Conservation (phyloP, 2,329 filamentous ascomycete genomes). For the Aspergillus japonicus region DNA sequence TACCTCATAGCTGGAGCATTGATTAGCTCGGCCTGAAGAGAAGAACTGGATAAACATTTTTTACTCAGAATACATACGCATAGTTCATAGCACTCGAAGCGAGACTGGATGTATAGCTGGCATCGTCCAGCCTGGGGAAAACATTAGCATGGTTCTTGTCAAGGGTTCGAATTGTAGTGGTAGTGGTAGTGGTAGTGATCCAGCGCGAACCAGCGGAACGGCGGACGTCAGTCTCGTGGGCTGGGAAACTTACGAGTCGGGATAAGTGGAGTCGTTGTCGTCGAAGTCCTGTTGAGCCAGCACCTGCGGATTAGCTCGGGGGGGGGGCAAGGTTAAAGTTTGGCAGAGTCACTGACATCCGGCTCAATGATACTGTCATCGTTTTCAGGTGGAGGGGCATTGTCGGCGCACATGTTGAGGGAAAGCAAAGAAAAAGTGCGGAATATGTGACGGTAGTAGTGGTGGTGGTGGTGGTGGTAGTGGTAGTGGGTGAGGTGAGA, state of each 20-base stretch:
- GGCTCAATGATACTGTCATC: neutral
- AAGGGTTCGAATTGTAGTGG: too few relatives aligned
- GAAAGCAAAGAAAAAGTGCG: neutral
- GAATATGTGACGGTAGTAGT: neutral
- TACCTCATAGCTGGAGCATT: slow-evolving; percentile 33
- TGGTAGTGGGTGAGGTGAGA: neutral
- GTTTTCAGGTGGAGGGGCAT: neutral
- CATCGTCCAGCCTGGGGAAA: slow-evolving; percentile 21
- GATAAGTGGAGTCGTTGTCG: slow-evolving; percentile 29
- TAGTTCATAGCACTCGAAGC: slow-evolving; percentile 33
- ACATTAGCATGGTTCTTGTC: too few relatives aligned
- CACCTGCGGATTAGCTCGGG: neutral
- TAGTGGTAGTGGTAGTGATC: neutral
- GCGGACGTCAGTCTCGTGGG: neutral
- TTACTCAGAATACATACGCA: slow-evolving; percentile 21
- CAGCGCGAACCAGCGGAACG: slow-evolving; percentile 5
- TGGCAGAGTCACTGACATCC: neutral
- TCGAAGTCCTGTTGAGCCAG: slow-evolving; percentile 17
- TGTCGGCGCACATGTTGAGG: slow-evolving; percentile 1
- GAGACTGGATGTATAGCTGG: slow-evolving; percentile 32
- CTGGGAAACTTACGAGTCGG: slow-evolving; percentile 26
- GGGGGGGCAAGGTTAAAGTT: neutral
- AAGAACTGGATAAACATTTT: neutral
- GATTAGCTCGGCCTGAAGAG: slow-evolving; percentile 3
- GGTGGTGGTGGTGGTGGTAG: neutral